These are phyloP conservation scores for Isabelozyma rhagii DNA, from an alignment of 805 yeast species.

Conservation along the genomic window DNA sequence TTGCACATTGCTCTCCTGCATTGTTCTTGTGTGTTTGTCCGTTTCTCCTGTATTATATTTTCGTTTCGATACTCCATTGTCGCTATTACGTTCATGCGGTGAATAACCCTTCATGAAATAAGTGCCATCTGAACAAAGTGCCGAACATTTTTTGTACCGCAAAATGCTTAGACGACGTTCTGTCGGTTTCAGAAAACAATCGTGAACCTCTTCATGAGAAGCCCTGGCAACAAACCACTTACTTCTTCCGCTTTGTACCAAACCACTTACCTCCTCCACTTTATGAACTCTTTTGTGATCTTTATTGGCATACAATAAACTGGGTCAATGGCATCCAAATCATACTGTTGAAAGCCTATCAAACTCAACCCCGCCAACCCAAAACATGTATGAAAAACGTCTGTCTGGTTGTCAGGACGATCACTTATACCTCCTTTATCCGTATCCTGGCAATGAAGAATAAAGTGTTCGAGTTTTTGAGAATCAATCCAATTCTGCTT, in stretches of 20 bases:
- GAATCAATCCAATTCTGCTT: conserved; percentile 77
- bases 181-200: too few species aligned
- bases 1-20: too few species aligned
- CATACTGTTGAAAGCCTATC: conserved; percentile 52
- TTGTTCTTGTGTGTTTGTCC: too few species aligned
- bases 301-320: conserved; percentile 77
- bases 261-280: conserved; percentile 23
- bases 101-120: too few species aligned
- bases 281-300: conserved; percentile 31
- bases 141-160: too few species aligned
- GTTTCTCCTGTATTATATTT: too few species aligned
- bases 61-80: too few species aligned
- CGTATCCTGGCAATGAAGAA: conserved; percentile 72
- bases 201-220: too few species aligned
- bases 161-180: too few species aligned
- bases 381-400: conserved; percentile 89
- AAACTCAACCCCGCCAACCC: conserved; percentile 86
- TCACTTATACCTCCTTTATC: conserved; percentile 89
- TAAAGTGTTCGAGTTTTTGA: conserved; percentile 59
- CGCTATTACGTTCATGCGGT: too few species aligned
- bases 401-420: conserved; percentile 85
- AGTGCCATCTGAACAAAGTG: too few species aligned
- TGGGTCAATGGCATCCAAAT: conserved; percentile 71
- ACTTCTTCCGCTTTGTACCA: neutral
- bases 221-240: too few species aligned